Evolutionary conservation across 2,329 filamentous ascomycete species (phyloP), one percentile per base, ranked within the genome.

Genomic region (Cytospora paraplurivora): DNA sequence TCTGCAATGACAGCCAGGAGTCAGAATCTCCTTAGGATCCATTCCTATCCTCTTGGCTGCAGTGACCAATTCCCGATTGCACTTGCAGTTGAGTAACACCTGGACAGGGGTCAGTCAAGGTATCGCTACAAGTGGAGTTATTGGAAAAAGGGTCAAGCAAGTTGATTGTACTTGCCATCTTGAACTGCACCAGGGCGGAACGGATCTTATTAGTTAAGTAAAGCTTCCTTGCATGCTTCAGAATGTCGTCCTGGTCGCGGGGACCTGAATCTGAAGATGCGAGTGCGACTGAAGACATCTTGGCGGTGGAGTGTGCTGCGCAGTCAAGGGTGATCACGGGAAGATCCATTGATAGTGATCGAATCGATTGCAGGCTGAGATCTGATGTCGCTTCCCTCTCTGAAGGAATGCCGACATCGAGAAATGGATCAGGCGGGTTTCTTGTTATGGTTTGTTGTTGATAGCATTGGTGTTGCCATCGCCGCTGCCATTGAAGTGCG

Each of bases 1-100:
- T 35, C 59, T 66, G 52, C 65, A 66, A 33, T 66, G 62, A 27
- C 65, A 66, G 17, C 35, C 32, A 7, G 65, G 63, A 4, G 62
- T 38, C 17, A 59, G 38, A 19, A 62, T 53, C 33, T 64, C 44
- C 32, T 55, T 44, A 17, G 55, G 44, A 38, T 34, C 38, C 32
- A 62, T 33, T 3, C 62, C 59, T 33, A 56, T 7, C 41, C 41
- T 49, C 56, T 50, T 53, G n/a, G 57, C 27, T 19, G 59, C 41
- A 19, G 33, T n/a, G 11, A 54, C 13, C 49, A 53, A 11, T n/a
- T 21, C 51, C 17, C 53, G 56, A 52, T 57, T 66, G 33, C 65
- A 66, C 8, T 21, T n/a, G 56, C 65, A 66, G 4, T 41, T 41
- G 21, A 64, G 34, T 11, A 57, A 21, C 1, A 44, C 63, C 60